These are phyloP conservation scores for Lanmaoa pseudosensibilis DNA, from an alignment of 768 basidiomycete species.

Conservation along the genomic window DNA sequence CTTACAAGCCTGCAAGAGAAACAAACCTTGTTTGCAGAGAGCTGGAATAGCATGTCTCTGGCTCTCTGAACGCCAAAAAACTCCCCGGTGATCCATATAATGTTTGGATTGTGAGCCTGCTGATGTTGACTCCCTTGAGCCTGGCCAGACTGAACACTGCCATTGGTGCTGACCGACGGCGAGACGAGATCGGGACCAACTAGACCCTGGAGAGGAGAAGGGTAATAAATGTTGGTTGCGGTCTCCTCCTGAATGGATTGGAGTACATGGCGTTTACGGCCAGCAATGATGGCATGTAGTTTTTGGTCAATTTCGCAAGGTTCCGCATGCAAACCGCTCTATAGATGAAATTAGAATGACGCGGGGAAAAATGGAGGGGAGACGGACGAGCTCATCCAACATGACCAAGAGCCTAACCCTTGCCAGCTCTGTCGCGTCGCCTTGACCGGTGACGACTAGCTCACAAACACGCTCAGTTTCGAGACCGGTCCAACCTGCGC, in stretches of 20 bases:
- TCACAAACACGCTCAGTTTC: constrained; percentile 95
- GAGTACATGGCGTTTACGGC: constrained; percentile 80
- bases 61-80: constrained; percentile 96
- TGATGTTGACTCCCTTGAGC: constrained; percentile 23
- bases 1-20: neutral
- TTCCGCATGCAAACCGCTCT: constrained; percentile 92
- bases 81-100: constrained; percentile 97
- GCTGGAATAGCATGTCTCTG: constrained; percentile 90
- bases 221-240: constrained; percentile 94
- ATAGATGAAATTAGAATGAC: constrained; percentile 3
- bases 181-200: constrained; percentile 62
- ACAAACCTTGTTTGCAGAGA: constrained; percentile 79
- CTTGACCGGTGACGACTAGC: constrained; percentile 83
- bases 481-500: constrained; percentile 82
- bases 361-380: neutral
- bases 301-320: constrained; percentile 93
- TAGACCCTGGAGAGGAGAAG: constrained; percentile 85
- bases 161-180: constrained; percentile 37
- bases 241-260: constrained; percentile 97
- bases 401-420: constrained; percentile 89
- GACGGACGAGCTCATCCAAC: constrained; percentile 88
- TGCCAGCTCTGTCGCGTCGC: constrained; percentile 89
- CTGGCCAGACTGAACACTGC: constrained; percentile 34
- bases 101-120: constrained; percentile 59
- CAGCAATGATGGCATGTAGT: constrained; percentile 87